phyloP scores from a whole-genome alignment of 2,329 filamentous ascomycete genomes.

The Fusarium pseudograminearum region DNA sequence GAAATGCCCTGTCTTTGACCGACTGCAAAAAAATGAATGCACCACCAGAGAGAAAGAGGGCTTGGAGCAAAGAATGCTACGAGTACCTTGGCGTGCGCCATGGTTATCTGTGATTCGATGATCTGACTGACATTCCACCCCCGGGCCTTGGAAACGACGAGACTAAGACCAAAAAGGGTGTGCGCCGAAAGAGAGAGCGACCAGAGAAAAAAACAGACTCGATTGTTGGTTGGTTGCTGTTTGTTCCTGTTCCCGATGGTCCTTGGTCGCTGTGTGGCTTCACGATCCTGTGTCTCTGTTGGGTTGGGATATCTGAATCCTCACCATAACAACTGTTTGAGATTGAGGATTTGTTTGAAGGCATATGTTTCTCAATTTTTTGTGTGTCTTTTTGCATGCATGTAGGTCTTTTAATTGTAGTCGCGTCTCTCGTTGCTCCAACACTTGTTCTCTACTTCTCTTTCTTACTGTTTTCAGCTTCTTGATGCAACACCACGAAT shows the following conservation, averaged over 20 bases:
- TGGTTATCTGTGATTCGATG: constrained; percentile 35
- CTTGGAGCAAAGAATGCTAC: constrained; percentile 28
- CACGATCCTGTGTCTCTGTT: constrained; percentile 4
- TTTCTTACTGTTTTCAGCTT: constrained; percentile 16
- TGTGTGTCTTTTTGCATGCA: background rate
- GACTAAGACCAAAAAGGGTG: constrained; percentile 2
- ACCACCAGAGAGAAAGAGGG: background rate
- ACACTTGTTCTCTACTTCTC: background rate
- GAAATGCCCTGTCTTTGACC: background rate
- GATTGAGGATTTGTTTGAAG: background rate
- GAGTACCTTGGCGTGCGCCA: constrained; percentile 28
- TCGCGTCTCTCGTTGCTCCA: background rate
- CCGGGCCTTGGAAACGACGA: constrained; percentile 20
- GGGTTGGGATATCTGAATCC: constrained; percentile 19
- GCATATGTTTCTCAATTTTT: background rate
- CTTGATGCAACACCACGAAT: background rate
- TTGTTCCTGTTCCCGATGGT: background rate
- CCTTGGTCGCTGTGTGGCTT: constrained; percentile 7
- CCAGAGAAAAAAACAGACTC: background rate
- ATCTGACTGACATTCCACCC: constrained; percentile 33
- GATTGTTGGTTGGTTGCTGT: background rate
- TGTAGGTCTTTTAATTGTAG: constrained; percentile 10
- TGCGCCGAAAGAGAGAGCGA: background rate
- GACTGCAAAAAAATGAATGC: background rate
- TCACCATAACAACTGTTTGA: constrained; percentile 37